Conservation (phyloP, 139 green algal genomes). For the Mesotaenium endlicherianum region DNA sequence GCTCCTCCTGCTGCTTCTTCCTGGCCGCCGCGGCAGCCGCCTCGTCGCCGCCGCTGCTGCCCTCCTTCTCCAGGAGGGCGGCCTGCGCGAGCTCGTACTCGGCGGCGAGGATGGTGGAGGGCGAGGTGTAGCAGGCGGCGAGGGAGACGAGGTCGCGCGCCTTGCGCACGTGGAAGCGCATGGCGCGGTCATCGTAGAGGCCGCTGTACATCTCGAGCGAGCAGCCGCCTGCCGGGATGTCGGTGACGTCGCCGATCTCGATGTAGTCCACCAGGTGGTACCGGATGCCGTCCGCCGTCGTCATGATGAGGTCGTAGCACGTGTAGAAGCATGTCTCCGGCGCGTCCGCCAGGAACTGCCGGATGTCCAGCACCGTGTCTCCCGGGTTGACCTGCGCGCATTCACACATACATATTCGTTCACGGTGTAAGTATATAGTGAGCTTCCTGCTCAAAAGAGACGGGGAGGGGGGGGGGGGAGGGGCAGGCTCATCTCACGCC, state of each 20-base stretch:
- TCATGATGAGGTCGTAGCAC: constrained; percentile 46
- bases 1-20: too few species aligned
- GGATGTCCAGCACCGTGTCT: constrained; percentile 51
- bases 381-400: constrained; percentile 28
- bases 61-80: background rate
- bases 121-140: constrained; percentile 1
- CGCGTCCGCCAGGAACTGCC: constrained; percentile 49
- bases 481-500: too few species aligned
- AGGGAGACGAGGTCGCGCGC: constrained; percentile 36
- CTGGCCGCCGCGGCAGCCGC: background rate
- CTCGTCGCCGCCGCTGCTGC: background rate
- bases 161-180: constrained; percentile 39
- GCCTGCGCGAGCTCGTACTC: constrained; percentile 24
- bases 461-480: too few species aligned
- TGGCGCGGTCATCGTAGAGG: constrained; percentile 42
- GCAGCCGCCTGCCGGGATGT: constrained; percentile 30
- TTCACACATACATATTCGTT: background rate
- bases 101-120: constrained; percentile 16
- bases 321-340: constrained; percentile 54
- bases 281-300: constrained; percentile 14
- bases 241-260: constrained; percentile 41
- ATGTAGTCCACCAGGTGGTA: constrained; percentile 51
- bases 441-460: too few species aligned
- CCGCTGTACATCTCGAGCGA: constrained; percentile 42
- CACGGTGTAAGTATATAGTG: too few species aligned